These are phyloP conservation scores for Leptosphaerulina australis DNA, from an alignment of 2,329 filamentous ascomycete genomes.

Conservation along the genomic window DNA sequence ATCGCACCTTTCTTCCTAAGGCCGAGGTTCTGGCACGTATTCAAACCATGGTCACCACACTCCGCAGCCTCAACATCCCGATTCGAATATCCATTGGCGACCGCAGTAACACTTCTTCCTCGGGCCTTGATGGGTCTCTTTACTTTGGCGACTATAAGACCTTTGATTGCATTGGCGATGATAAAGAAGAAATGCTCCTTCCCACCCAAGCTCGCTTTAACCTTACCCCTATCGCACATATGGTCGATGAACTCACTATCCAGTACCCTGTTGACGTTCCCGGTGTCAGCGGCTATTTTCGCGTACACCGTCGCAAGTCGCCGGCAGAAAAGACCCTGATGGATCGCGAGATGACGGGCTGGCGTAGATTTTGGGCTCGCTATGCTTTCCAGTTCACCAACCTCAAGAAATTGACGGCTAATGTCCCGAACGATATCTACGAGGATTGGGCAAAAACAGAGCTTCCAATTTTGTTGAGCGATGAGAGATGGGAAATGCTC, in stretches of 20 bases:
- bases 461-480: conserved; percentile 28
- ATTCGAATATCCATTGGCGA: conserved; percentile 46
- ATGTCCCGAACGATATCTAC: conserved; percentile 42
- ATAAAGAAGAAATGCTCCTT: conserved; percentile 35
- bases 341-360: conserved; percentile 42
- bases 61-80: conserved; percentile 40
- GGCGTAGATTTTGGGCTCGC: conserved; percentile 46
- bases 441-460: conserved; percentile 40
- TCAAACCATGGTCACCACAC: conserved; percentile 36
- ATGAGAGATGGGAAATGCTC: conserved; percentile 43
- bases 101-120: conserved; percentile 32
- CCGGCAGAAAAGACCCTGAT: conserved; percentile 36
- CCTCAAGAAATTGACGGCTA: conserved; percentile 43
- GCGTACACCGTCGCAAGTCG: conserved; percentile 27
- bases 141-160: conserved; percentile 47
- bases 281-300: conserved; percentile 37
- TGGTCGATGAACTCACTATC: conserved; percentile 47
- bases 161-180: conserved; percentile 34
- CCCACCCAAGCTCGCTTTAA: conserved; percentile 45
- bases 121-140: conserved; percentile 41
- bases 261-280: conserved; percentile 44
- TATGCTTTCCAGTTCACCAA: conserved; percentile 45
- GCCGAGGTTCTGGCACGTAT: conserved; percentile 41
- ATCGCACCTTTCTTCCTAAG: conserved; percentile 38
- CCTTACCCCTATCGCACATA: conserved; percentile 38